Conservation (phyloP, 202 grass and related monocot species). For the Brachypodium distachyon region DNA sequence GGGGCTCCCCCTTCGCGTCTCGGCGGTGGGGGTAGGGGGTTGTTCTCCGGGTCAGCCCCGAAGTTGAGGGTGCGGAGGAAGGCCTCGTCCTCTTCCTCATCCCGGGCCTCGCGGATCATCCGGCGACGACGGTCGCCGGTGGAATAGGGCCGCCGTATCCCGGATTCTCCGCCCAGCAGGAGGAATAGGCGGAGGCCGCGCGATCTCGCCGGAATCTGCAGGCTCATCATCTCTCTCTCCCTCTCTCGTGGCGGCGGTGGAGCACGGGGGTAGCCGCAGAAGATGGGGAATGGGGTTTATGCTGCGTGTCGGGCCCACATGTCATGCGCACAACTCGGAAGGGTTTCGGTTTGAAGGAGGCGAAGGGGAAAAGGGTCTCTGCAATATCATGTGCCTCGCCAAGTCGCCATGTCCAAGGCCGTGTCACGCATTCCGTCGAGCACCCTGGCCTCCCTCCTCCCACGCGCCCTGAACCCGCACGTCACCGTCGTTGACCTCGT, state of each 20-base stretch:
- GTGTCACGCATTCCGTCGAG: conserved; percentile 41
- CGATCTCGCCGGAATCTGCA: conserved; percentile 31
- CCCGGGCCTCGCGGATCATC: conserved; percentile 34
- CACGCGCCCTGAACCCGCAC: conserved; percentile 36
- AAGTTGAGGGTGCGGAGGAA: conserved; percentile 70
- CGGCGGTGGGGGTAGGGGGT: conserved; percentile 17
- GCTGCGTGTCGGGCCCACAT: neutral
- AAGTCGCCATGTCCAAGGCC: conserved; percentile 13
- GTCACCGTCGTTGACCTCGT: conserved; percentile 44
- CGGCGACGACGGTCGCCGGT: conserved; percentile 32
- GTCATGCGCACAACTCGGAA: neutral
- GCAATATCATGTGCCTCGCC: neutral
- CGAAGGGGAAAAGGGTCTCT: neutral
- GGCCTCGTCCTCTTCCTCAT: conserved; percentile 58
- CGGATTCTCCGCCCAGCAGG: neutral
- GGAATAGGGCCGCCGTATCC: conserved; percentile 2
- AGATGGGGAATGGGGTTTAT: neutral
- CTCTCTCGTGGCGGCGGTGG: conserved; percentile 12
- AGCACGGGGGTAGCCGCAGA: neutral
- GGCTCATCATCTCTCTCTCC: conserved; percentile 30
- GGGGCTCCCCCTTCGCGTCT: neutral
- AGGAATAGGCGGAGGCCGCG: conserved; percentile 3
- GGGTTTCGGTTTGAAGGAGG: neutral
- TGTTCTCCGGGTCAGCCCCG: conserved; percentile 32
- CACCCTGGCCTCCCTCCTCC: conserved; percentile 45